Evolutionary conservation across 768 basidiomycete species (phyloP), one percentile per base, ranked within the genome.

Genomic region (Macrolepiota albuminosa): DNA sequence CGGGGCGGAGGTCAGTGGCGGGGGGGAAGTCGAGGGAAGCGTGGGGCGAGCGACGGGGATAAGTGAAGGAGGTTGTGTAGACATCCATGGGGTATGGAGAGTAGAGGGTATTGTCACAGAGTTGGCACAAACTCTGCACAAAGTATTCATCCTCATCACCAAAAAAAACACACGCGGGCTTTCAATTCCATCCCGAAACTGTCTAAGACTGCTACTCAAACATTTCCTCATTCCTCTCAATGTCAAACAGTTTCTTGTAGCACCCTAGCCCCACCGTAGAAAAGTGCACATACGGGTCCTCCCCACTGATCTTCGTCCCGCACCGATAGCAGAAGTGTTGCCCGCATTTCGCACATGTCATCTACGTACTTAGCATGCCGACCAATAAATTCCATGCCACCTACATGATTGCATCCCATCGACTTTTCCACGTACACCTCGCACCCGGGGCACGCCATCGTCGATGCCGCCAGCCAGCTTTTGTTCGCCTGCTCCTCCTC

Each of bases 31-130:
- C 87, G 76, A 87, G 78, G 61, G 87, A 82, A 56, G 83, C 81
- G 66, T 83, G 83, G 70, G 86, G 86, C 70, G 87, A 82, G 72
- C 88, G 81, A 78, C 91, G 89, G 69, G 93, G 93, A 77, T 91
- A 89, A 67, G 88, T 88, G 82, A 97, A 95, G 69, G 93, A 91
- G 66, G 92, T 91, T 57, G 93, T 91, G 84, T 95, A 96, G 71
- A 95, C 85, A 73, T 97, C 95, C 95, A 97, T 95, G 70, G 60
- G 72, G 73, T 74, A 74, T 76, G 69, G 71, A 74, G 70, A 73
- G 73, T 74, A 72, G 72, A 69, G 79, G 80, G 80, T 82, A 80
- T 81, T 79, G 77, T 76, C 78, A 77, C 75, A 76, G 68, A 72
- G 73, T 72, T 78, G 79, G 78, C 81, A 80, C 57, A 45, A 43